Percentiles rank a stretch among this genome's conserved stretches.
These are phyloP conservation scores for Solanum gandarillasii DNA, from an alignment of 257 asterid genomes.

Conservation along the genomic window DNA sequence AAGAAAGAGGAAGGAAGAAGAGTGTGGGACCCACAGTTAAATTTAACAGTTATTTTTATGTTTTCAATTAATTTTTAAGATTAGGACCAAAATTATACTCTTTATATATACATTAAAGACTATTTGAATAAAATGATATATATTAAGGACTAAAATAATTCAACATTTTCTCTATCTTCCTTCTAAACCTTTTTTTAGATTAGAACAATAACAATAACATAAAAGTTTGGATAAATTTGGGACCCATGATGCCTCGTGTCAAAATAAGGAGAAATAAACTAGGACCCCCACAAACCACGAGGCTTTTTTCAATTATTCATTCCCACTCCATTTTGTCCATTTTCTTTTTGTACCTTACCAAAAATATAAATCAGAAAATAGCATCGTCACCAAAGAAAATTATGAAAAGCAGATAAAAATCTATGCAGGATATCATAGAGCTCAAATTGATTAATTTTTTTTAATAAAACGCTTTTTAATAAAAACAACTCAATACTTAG, in stretches of 20 bases:
- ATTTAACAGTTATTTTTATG: too few relatives aligned
- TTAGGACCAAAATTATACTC: too few relatives aligned
- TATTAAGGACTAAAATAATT: too few relatives aligned
- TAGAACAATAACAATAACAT: not conserved
- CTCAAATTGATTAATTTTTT: too few relatives aligned
- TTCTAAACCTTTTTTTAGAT: not conserved
- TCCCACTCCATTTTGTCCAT: not conserved
- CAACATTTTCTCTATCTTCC: not conserved
- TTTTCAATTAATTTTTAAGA: too few relatives aligned
- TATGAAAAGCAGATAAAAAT: not conserved
- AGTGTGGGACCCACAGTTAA: too few relatives aligned
- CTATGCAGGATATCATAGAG: not conserved
- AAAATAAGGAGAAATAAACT: not conserved
- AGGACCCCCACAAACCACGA: not conserved
- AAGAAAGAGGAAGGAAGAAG: too few relatives aligned
- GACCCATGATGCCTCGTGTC: not conserved
- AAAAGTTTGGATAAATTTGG: not conserved
- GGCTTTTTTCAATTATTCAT: not conserved
- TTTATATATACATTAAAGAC: too few relatives aligned
- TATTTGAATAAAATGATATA: too few relatives aligned
- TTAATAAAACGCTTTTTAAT: too few relatives aligned
- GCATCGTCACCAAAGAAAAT: not conserved
- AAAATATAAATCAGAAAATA: not conserved
- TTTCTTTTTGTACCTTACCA: not conserved
- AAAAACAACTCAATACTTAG: too few relatives aligned